Evolutionary conservation across 805 yeast genomes (phyloP), one percentile per base, ranked within the genome.

Genomic region (Maudiozyma bulderi): DNA sequence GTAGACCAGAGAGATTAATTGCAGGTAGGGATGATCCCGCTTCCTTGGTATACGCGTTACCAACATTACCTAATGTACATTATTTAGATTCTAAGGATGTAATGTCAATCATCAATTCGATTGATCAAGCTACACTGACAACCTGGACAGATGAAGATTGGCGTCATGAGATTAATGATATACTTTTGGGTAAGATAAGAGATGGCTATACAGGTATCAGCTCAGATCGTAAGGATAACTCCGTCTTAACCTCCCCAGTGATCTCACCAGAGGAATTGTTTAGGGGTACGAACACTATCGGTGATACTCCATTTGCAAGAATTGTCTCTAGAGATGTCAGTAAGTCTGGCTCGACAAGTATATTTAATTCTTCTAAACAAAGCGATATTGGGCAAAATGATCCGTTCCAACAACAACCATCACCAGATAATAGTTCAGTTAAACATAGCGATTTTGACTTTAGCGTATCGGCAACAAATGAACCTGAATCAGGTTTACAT

Each of bases 191-290:
- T 57, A 58, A 82, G 50, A 54, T 71, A 7, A 37, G 40, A 15
- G 60, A 72, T n/a, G 82, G 91, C 9, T 85, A 83, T 59, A 78
- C 78, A n/a, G 93, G 95, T 9, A 82, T 87, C 66, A 90, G 90
- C 14, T 77, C 84, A 37, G 62, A 73, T 10, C 75, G 82, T 48
- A 86, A 86, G 14, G 58, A 79, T 15, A 71, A 72, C 2, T 86
- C 86, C 26, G 84, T 86, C 0, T 61, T 80, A 1, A 71, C 65
- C 45, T 74, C 82, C 1, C 77, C 82, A 44, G 75, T 68, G 0
- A 59, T 72, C 8, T 58, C 62, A 5, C 58, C 73, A 1, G 55
- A 50, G 31, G 73, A 70, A 40, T 57, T 66, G 37, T 61, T 66
- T 40, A 62, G 54, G 20, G 57, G 53, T 11, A 47, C 48, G 7